phyloP scores from a whole-genome alignment of 176 grass and related monocot genomes.

The Musa itinerans region DNA sequence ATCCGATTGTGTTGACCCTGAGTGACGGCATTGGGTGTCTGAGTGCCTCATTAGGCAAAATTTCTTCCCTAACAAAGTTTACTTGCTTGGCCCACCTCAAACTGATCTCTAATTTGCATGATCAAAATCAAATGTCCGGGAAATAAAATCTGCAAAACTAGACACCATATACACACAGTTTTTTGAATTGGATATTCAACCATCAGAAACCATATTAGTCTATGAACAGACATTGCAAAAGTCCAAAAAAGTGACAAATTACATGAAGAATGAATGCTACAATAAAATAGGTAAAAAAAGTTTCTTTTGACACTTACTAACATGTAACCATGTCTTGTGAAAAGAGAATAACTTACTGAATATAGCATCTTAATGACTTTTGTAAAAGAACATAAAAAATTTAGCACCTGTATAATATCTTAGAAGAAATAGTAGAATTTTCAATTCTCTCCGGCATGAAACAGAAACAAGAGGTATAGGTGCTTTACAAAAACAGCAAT shows the following conservation, averaged over 20 bases:
- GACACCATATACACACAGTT: too few species aligned
- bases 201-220: neutral
- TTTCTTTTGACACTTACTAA: neutral
- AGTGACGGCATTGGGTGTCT: conserved; percentile 37
- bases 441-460: neutral
- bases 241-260: neutral
- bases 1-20: conserved; percentile 46
- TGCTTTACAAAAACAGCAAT: neutral
- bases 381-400: neutral
- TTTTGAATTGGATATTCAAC: neutral
- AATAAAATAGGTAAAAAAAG: neutral
- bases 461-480: neutral
- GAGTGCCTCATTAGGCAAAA: conserved; percentile 48
- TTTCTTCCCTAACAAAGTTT: neutral
- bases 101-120: conserved; percentile 1
- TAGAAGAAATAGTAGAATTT: too few species aligned
- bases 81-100: conserved; percentile 10
- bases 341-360: neutral
- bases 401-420: too few species aligned
- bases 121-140: neutral
- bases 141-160: conserved; percentile 4
- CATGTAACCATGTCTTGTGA: neutral
- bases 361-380: neutral
- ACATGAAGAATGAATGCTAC: neutral
- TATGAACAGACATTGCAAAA: neutral